A percentile compares a stretch with the other conserved stretches of the same genome.
Evolutionary conservation across 2,329 filamentous ascomycete genomes (phyloP).

Genomic region (Cladosporium sp.): DNA sequence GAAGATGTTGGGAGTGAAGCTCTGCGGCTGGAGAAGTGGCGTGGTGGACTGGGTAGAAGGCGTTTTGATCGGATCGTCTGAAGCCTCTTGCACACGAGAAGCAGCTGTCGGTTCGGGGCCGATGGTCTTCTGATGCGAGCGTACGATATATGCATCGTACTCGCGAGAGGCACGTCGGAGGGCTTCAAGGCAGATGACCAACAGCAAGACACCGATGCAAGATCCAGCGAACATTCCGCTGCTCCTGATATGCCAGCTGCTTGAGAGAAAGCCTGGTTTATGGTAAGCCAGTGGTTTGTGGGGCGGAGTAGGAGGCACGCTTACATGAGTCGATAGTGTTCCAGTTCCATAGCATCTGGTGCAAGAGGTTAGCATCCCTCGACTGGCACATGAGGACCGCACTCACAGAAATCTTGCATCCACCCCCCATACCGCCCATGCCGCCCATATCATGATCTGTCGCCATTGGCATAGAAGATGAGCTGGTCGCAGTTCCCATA

Average conservation of each 20-base stretch:
- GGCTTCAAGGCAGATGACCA: conserved; percentile 68
- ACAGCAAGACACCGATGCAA: conserved; percentile 72
- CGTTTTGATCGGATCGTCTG: not conserved
- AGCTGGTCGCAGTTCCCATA: conserved; percentile 14
- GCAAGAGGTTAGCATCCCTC: not conserved
- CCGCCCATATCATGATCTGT: conserved; percentile 21
- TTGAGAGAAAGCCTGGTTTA: conserved; percentile 55
- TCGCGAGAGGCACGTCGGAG: conserved; percentile 67
- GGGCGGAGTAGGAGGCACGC: not conserved
- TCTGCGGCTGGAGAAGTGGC: not conserved
- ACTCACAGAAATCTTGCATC: conserved; percentile 38
- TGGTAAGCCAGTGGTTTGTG: not conserved
- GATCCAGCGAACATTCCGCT: conserved; percentile 71
- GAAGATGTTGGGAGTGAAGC: conserved; percentile 51
- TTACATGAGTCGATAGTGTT: conserved; percentile 60
- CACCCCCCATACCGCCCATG: conserved; percentile 21
- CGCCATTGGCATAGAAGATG: conserved; percentile 9
- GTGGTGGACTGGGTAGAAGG: not conserved
- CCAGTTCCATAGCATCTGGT: conserved; percentile 80
- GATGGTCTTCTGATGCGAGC: conserved; percentile 23
- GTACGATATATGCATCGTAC: conserved; percentile 64
- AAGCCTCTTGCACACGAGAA: not conserved
- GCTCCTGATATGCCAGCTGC: conserved; percentile 66
- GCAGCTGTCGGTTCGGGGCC: not conserved
- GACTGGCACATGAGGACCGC: not conserved